Base-by-base conservation (phyloP, 1,139 yeast genomes). In the Kluyveromyces sp. region DNA sequence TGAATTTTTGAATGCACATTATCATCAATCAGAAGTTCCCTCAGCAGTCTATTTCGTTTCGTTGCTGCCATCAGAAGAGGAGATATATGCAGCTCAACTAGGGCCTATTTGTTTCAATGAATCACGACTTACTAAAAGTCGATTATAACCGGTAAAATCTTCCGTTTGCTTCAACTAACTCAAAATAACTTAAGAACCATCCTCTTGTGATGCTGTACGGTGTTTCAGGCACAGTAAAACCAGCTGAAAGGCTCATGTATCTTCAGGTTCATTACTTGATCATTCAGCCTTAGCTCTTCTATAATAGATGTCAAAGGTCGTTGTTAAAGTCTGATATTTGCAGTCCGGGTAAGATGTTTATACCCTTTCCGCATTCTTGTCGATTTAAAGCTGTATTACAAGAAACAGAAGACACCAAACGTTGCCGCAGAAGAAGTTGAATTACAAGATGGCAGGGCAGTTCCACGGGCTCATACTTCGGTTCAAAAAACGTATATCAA, bases 1-100 rank as follows among this genome's bases (percentile, higher is more conserved):
- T 31, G 41, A n/a, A 31, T 19, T 13, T 32, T 38, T 8, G 41
- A 38, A 31, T 38, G 36, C 9, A 30, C 31, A 20, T 38, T 38
- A 13, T 31, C 35, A 31, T 38, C 36, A n/a, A 31, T 31, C 16
- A 15, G 19, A 19, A 38, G 36, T 13, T 38, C 41, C 11, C 19
- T 20, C n/a, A 31, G 29, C 17, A 38, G 41, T 17, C 36, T 38
- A 12, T 19, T 29, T 30, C 34, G 40, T 13, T 37, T 15, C 13
- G 25, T 17, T 28, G 34, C 15, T 22, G 28, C 29, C 33, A 37
- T 30, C 26, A 22, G 26, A 22, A 22, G 8, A 22, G 26, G 8
- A 22, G 26, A 6, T 22, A 22, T 22, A 9, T 22, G 26, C 26
- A 22, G 26, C 26, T 22, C 6, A 22, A 22, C 6, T 9, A 6